phyloP scores from a whole-genome alignment of 345 rosid species.

The Hirschfeldia incana region DNA sequence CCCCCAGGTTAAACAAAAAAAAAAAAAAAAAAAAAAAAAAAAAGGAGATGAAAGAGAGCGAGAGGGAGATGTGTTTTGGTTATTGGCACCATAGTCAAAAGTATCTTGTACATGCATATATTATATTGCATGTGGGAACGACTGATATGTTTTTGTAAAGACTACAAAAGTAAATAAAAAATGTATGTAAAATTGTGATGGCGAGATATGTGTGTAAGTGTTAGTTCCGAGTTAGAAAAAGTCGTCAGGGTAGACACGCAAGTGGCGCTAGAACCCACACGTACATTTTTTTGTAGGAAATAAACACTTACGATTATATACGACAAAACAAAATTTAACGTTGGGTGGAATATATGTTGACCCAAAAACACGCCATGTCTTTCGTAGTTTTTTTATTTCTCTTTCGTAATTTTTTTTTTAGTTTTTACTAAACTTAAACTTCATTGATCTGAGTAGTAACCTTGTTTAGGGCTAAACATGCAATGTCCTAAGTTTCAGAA shows the following conservation, averaged over 20 bases:
- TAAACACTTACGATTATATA: conserved; percentile 22
- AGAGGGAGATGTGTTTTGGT: neutral
- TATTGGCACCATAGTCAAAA: conserved; percentile 33
- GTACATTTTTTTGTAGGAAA: conserved; percentile 14
- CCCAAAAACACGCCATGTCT: neutral
- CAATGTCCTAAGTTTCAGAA: neutral
- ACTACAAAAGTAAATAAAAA: neutral
- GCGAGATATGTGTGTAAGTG: conserved; percentile 20
- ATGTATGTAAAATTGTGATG: conserved; percentile 1
- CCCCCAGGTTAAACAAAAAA: no score
- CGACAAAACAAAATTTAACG: conserved; percentile 28
- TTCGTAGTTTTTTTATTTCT: neutral
- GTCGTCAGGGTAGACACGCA: conserved; percentile 27
- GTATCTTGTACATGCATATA: conserved; percentile 6
- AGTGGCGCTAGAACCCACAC: conserved; percentile 27
- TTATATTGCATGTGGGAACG: conserved; percentile 9
- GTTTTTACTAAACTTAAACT: neutral
- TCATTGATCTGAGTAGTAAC: neutral
- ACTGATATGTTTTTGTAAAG: conserved; percentile 1
- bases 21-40: no score
- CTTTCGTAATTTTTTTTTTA: neutral
- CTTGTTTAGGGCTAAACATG: conserved; percentile 3
- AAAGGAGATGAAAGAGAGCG: neutral
- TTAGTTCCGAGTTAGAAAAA: conserved; percentile 14
- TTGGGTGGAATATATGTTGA: conserved; percentile 31